Evolutionary conservation across 2,329 filamentous ascomycete genomes (phyloP).

Genomic region (Xylaria sp.): DNA sequence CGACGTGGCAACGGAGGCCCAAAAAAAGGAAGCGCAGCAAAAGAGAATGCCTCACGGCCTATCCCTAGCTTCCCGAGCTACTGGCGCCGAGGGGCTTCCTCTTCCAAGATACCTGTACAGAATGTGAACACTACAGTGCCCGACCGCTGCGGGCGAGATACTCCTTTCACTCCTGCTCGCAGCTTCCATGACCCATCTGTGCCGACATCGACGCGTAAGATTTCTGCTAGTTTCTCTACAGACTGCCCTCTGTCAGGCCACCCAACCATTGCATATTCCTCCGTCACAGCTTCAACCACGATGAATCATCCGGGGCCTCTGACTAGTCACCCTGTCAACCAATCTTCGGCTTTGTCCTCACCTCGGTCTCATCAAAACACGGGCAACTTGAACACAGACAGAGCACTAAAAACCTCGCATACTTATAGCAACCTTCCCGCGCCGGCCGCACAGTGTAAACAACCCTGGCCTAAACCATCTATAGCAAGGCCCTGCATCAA

Average conservation of each 20-base stretch:
- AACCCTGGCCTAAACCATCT: slow-evolving; percentile 27
- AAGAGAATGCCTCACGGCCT: background rate
- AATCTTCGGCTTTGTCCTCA: slow-evolving; percentile 9
- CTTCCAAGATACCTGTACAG: background rate
- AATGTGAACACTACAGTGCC: background rate
- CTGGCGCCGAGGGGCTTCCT: background rate
- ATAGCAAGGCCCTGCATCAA: slow-evolving; percentile 33
- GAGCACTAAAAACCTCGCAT: slow-evolving; percentile 32
- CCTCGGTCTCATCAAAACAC: slow-evolving; percentile 26
- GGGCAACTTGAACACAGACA: background rate
- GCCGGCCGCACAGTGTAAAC: slow-evolving; percentile 20
- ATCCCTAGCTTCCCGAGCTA: background rate
- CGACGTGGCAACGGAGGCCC: background rate
- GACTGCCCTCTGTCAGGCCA: slow-evolving; percentile 37
- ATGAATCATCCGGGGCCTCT: slow-evolving; percentile 31
- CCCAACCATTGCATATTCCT: slow-evolving; percentile 40
- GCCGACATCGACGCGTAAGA: slow-evolving; percentile 38
- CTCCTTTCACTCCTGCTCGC: slow-evolving; percentile 30
- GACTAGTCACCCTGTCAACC: slow-evolving; percentile 30
- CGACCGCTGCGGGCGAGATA: slow-evolving; percentile 3
- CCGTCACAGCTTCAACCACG: slow-evolving; percentile 37
- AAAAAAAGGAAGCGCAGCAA: background rate
- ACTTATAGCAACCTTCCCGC: slow-evolving; percentile 39
- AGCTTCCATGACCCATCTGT: slow-evolving; percentile 15
- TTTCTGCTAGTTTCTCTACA: slow-evolving; percentile 42